Percentiles rank a stretch among this genome's conserved stretches.
These are phyloP conservation scores for Poa annua DNA, from an alignment of 176 grass and related monocot genomes.

Conservation along the genomic window DNA sequence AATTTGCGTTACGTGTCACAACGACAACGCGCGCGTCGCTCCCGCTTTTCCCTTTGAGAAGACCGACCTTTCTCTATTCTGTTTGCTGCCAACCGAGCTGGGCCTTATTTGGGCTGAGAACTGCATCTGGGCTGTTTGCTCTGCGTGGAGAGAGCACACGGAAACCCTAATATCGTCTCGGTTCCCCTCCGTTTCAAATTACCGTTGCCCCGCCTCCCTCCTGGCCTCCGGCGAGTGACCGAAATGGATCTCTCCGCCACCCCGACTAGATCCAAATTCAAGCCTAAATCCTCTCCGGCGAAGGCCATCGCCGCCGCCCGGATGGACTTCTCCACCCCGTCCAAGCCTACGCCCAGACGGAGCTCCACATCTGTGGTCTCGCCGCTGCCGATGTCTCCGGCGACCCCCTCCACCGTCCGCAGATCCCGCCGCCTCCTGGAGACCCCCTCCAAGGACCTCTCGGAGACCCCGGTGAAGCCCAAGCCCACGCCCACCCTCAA, in stretches of 20 bases:
- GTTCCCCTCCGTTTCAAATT: conserved; percentile 46
- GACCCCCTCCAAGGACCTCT: conserved; percentile 34
- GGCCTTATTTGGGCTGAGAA: too few relatives aligned
- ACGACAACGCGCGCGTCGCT: too few relatives aligned
- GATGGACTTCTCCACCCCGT: conserved; percentile 63
- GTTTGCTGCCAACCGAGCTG: too few relatives aligned
- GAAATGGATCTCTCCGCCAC: too few relatives aligned
- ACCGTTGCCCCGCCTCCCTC: not conserved
- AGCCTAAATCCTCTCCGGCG: conserved; percentile 35
- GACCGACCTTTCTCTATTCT: too few relatives aligned
- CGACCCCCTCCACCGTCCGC: conserved; percentile 48
- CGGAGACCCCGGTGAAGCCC: conserved; percentile 24
- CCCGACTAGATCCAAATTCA: conserved; percentile 43
- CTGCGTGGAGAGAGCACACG: too few relatives aligned
- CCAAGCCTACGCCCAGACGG: conserved; percentile 48
- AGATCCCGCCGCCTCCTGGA: conserved; percentile 63
- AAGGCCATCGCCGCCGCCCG: conserved; percentile 20
- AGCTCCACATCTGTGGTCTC: conserved; percentile 25
- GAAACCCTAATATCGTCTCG: conserved; percentile 35
- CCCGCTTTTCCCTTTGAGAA: too few relatives aligned
- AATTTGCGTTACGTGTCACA: too few relatives aligned
- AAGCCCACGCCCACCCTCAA: conserved; percentile 38
- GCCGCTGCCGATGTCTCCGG: conserved; percentile 44
- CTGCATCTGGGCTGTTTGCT: too few relatives aligned
- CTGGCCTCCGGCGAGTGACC: conserved; percentile 37